Evolutionary conservation across 2,329 filamentous ascomycete species (phyloP), one percentile per base, ranked within the genome.

Genomic region (Trichoderma lentiforme): DNA sequence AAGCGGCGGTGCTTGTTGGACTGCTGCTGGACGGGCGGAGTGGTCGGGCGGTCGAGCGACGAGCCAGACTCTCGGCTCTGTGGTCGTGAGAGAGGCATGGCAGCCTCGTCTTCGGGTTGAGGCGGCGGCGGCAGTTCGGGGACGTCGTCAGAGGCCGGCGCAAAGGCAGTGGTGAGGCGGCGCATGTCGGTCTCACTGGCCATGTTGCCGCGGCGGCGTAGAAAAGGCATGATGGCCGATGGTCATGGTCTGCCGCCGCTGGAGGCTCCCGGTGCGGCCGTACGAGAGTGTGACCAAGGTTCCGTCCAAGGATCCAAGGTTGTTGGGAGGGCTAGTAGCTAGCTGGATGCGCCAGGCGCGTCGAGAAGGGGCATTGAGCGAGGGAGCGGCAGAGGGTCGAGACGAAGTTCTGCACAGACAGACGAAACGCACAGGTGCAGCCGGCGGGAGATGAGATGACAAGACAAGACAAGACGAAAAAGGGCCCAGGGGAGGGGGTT

Each of bases 161-260:
- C 73, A 71, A 78, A 78, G 73, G 80, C 76, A 73, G 83, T 78
- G 68, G 84, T 84, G 76, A 87, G 86, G 68, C 86, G 86, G 79
- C 86, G 86, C 82, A 87, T 88, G 75, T 89, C 87, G 74, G 83
- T 84, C 79, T 90, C 87, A 84, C 86, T 88, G 82, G 84, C 86
- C 84, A 85, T 83, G 77, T 86, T 87, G 82, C 86, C 87, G 80
- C 87, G 87, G 80, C 87, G 87, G 82, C 88, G 88, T 82, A 89
- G 83, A 76, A 90, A 88, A 77, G 88, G 87, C 88, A 90, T 90
- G 77, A 75, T 81, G 79, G 78, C 76, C 72, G 71, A 74, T 78
- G 79, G 74, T 82, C 82, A 84, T 84, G 79, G 74, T 81, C 80
- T 76, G 76, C 75, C 57, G 67, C 63, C 67, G 70, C 61, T 61